These are phyloP conservation scores for Wickerhamiella pararugosa DNA, from an alignment of 1,139 yeast species.

Conservation along the genomic window DNA sequence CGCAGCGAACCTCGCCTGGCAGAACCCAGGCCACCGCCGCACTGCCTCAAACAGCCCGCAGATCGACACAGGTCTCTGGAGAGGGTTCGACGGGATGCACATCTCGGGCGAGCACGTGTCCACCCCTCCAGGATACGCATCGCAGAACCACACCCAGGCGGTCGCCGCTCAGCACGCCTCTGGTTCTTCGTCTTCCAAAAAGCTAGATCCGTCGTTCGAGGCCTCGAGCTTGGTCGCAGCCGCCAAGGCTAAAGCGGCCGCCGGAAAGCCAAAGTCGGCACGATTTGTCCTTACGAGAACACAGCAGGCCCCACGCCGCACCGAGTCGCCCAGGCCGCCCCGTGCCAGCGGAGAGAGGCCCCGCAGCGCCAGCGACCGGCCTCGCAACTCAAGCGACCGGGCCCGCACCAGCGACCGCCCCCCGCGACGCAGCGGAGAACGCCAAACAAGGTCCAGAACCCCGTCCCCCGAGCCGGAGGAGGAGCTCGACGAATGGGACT, in stretches of 20 bases:
- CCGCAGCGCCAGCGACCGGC: background rate
- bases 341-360: background rate
- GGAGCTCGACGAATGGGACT: constrained; percentile 16
- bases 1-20: constrained; percentile 6
- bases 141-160: background rate
- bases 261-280: background rate
- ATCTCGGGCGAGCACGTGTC: background rate
- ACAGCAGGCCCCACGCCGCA: constrained; percentile 1
- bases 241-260: background rate
- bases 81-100: constrained; percentile 4
- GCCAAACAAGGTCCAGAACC: background rate
- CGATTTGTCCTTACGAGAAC: constrained; percentile 4
- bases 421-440: background rate
- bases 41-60: background rate
- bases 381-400: background rate
- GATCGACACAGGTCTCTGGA: constrained; percentile 3
- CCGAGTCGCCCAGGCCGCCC: constrained; percentile 2
- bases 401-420: background rate
- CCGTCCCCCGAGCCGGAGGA: background rate
- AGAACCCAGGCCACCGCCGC: background rate
- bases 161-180: background rate
- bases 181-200: background rate
- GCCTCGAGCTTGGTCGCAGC: background rate
- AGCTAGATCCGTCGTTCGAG: too few species aligned
- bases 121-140: too few species aligned